Evolutionary conservation across 768 basidiomycete genomes (phyloP).

Genomic region (Hemileccinum rubropunctum): DNA sequence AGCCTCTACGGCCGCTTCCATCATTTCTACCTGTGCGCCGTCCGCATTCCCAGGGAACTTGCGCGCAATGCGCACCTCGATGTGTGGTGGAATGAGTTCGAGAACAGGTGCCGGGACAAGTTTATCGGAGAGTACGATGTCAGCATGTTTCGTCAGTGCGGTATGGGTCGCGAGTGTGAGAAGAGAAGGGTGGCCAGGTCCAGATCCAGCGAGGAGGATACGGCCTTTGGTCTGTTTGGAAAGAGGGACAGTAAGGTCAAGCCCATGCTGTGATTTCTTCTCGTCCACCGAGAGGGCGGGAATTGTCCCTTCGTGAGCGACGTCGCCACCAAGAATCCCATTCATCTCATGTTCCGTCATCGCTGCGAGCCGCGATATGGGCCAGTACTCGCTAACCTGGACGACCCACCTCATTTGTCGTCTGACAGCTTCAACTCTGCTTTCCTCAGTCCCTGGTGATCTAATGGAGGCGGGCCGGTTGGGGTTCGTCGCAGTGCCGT

Average conservation of each 20-base stretch:
- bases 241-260: slow-evolving; percentile 16
- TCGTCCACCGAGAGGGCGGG: slow-evolving; percentile 32
- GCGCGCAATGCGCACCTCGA: slow-evolving; percentile 83
- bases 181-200: slow-evolving; percentile 91
- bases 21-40: slow-evolving; percentile 90
- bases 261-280: slow-evolving; percentile 31
- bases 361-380: slow-evolving; percentile 67
- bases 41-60: slow-evolving; percentile 99
- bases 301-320: slow-evolving; percentile 7
- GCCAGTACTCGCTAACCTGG: slow-evolving; percentile 97
- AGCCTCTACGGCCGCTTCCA: slow-evolving; percentile 85
- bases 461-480: slow-evolving; percentile 63
- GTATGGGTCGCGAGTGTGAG: slow-evolving; percentile 85
- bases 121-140: slow-evolving; percentile 93
- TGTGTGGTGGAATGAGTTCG: slow-evolving; percentile 69
- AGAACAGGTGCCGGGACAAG: slow-evolving; percentile 90
- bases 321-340: slow-evolving; percentile 48
- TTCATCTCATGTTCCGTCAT: slow-evolving; percentile 70
- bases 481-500: slow-evolving; percentile 54
- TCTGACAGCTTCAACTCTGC: slow-evolving; percentile 43
- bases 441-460: slow-evolving; percentile 27
- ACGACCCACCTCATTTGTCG: slow-evolving; percentile 91
- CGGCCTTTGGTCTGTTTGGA: slow-evolving; percentile 43
- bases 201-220: slow-evolving; percentile 92
- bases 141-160: slow-evolving; percentile 74